These are phyloP conservation scores for Diaporthe helianthi DNA, from an alignment of 2,329 filamentous ascomycete species.

Conservation along the genomic window DNA sequence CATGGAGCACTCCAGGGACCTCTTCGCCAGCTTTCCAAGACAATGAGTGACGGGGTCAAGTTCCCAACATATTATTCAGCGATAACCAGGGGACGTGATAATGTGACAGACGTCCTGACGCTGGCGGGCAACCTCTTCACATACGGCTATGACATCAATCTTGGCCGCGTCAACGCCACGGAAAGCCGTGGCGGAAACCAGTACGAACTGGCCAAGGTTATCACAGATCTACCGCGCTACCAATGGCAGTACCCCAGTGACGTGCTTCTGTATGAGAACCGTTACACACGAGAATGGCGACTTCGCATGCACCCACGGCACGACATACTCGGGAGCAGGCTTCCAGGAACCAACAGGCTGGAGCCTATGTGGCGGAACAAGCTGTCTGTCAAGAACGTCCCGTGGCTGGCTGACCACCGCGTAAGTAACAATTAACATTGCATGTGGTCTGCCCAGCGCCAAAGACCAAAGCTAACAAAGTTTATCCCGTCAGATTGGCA, in stretches of 20 bases:
- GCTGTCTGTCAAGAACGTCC: constrained; percentile 3
- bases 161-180: neutral
- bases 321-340: constrained; percentile 38
- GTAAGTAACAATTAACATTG: too few relatives aligned
- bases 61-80: constrained; percentile 8
- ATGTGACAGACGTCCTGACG: neutral
- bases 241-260: constrained; percentile 30
- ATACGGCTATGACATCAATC: neutral
- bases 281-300: constrained; percentile 33
- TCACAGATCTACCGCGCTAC: constrained; percentile 32
- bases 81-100: neutral
- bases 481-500: neutral
- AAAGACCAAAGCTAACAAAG: too few relatives aligned
- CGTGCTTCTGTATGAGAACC: constrained; percentile 29
- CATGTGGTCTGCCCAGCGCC: too few relatives aligned
- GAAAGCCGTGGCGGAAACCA: neutral
- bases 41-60: neutral
- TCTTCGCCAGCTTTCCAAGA: constrained; percentile 35
- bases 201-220: neutral
- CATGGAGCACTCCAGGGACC: constrained; percentile 40
- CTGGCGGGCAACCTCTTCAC: neutral
- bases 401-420: constrained; percentile 21
- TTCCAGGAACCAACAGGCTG: neutral
- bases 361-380: constrained; percentile 29
- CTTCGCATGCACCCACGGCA: constrained; percentile 39